phyloP scores from a whole-genome alignment of 257 asterid species.

The Solanum verrucosum region DNA sequence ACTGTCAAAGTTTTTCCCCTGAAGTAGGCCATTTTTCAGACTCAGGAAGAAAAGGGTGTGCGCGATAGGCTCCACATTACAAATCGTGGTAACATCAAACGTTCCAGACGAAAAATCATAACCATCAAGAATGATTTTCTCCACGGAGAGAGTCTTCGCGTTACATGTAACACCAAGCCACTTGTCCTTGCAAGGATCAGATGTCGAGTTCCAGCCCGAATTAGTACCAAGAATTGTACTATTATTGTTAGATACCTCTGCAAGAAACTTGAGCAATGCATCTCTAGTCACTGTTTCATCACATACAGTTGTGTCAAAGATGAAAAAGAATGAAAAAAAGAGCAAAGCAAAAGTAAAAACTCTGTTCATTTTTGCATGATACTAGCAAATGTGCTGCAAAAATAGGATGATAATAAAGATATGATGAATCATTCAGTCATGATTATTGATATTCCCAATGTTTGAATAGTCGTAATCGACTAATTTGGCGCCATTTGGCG shows the following conservation, averaged over 20 bases:
- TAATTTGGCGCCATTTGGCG: not conserved
- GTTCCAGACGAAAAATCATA: constrained; percentile 22
- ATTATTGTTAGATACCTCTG: constrained; percentile 25
- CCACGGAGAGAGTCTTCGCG: not conserved
- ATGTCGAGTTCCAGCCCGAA: constrained; percentile 42
- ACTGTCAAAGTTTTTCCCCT: constrained; percentile 22
- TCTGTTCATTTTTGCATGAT: constrained; percentile 22
- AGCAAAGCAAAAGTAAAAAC: constrained; percentile 9
- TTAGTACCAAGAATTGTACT: not conserved
- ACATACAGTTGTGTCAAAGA: constrained; percentile 6
- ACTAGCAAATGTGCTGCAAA: not conserved
- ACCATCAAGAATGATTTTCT: constrained; percentile 27
- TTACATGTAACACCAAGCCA: constrained; percentile 51
- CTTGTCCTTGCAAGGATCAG: constrained; percentile 27
- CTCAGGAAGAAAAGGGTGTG: constrained; percentile 19
- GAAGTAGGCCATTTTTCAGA: constrained; percentile 22
- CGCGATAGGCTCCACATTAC: constrained; percentile 21
- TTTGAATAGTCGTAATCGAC: not conserved
- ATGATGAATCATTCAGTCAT: not conserved
- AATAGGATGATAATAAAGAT: not conserved
- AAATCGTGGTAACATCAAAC: constrained; percentile 28
- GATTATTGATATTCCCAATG: not conserved
- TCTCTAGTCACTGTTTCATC: constrained; percentile 20
- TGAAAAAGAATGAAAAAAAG: constrained; percentile 17
- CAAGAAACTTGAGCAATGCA: constrained; percentile 26